Base-by-base conservation (phyloP, 2,329 filamentous ascomycete genomes). In the Neofusicoccum sp. region DNA sequence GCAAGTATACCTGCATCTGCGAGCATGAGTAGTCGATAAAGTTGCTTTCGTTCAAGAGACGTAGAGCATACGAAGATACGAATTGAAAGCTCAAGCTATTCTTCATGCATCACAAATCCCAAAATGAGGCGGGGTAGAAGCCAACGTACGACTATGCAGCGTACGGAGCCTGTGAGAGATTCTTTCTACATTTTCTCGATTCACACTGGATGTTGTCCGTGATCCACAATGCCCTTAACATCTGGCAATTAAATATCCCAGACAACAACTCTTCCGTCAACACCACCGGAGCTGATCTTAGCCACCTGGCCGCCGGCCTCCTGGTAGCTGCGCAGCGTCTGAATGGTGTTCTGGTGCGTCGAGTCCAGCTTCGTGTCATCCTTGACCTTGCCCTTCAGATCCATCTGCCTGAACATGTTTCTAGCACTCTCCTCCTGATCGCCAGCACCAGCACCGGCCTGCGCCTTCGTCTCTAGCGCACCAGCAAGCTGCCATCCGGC, bases 331-430 rank as follows among this genome's bases (percentile, higher is more conserved):
- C 95, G 86, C 54, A 99, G 80, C 2, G 87, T 96, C 71, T 86
- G 91, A 72, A 99, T 90, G 28, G 93, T 96, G 78, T 99, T 99
- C 75, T 99, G 95, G 77, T 99, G 95, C 48, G 95, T 86, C 9
- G 95, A 98, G 79, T 91, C 95, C 68, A 99, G 82, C 79, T 96
- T 90, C 3, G 93, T 97, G 74, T 98, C 93, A 70, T 96, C 92
- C 78, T 96, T 96, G 64, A 95, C 95, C 83, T 95, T 96, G 64
- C 95, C 95, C 83, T 95, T 96, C 66, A 99, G 83, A 76, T 99
- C 95, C 95, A 99, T 98, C 80, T 97, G 93, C 70, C 87, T 86
- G 80, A 99, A 99, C 91, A 98, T 96, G 77, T 98, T 96, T 74
- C 97, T 80, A 26, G 95, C 95, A 65, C 90, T 95, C 75, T 98